Conservation (phyloP, 495 filamentous ascomycete genomes). For the Endocarpon pusillum region DNA sequence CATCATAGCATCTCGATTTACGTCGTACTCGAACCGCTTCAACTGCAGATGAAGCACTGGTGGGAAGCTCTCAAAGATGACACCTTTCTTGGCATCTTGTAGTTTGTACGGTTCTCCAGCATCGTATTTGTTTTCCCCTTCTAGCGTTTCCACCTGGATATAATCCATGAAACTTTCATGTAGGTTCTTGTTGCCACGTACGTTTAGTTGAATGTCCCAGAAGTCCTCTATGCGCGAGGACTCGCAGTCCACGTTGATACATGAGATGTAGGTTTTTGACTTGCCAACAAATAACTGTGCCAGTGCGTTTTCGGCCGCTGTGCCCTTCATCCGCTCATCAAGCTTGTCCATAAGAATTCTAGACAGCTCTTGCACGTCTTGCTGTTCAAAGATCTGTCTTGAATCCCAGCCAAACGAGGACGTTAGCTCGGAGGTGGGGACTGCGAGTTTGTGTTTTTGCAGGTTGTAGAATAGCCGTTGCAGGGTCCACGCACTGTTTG, state of each 20-base stretch:
- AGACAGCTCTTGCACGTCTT: slow-evolving; percentile 95
- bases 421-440: slow-evolving; percentile 83
- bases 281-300: slow-evolving; percentile 87
- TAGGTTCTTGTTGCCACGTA: slow-evolving; percentile 79
- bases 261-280: slow-evolving; percentile 95
- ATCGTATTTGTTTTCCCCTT: slow-evolving; percentile 96
- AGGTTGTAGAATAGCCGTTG: slow-evolving; percentile 90
- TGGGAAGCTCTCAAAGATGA: slow-evolving; percentile 91
- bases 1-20: slow-evolving; percentile 91
- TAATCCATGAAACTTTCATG: slow-evolving; percentile 94
- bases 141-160: slow-evolving; percentile 86
- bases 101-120: slow-evolving; percentile 75
- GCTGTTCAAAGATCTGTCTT: slow-evolving; percentile 94
- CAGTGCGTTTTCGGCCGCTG: slow-evolving; percentile 79
- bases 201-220: slow-evolving; percentile 97
- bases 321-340: slow-evolving; percentile 96
- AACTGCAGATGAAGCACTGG: slow-evolving; percentile 90
- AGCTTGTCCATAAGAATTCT: slow-evolving; percentile 92
- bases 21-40: slow-evolving; percentile 96
- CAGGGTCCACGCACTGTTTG: slow-evolving; percentile 83
- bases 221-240: slow-evolving; percentile 91
- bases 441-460: slow-evolving; percentile 64
- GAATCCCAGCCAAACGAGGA: slow-evolving; percentile 97
- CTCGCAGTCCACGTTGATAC: slow-evolving; percentile 95
- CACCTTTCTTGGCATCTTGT: slow-evolving; percentile 93